A percentile compares a stretch with the other conserved stretches of the same genome.
Evolutionary conservation across 2,329 filamentous ascomycete genomes (phyloP).

Genomic region (Sporothrix schenckii): DNA sequence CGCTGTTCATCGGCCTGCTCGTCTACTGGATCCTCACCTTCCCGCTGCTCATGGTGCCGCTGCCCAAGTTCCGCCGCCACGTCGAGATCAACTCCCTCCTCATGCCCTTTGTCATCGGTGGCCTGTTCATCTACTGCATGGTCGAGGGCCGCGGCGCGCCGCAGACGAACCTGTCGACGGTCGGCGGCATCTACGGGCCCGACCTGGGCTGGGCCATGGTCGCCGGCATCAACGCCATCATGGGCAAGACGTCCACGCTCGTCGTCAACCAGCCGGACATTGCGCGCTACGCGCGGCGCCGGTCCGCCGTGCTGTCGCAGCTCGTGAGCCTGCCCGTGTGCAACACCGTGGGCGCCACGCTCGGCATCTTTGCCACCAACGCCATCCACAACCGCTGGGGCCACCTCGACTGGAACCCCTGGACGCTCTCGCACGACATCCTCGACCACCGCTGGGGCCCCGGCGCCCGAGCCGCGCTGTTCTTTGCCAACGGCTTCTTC

Average conservation of each 20-base stretch:
- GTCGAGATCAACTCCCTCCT: background rate
- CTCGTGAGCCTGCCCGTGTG: conserved; percentile 48
- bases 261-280: conserved; percentile 52
- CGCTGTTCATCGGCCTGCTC: background rate
- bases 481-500: conserved; percentile 36
- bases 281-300: conserved; percentile 47
- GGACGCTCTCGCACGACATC: conserved; percentile 37
- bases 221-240: conserved; percentile 20
- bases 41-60: background rate
- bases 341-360: conserved; percentile 47
- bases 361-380: conserved; percentile 51
- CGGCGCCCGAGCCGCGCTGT: conserved; percentile 33
- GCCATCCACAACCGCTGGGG: conserved; percentile 50
- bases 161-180: conserved; percentile 20
- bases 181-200: conserved; percentile 17
- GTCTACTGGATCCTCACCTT: conserved; percentile 17
- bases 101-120: conserved; percentile 1
- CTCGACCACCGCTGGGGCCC: conserved; percentile 36
- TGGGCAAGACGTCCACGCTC: conserved; percentile 35
- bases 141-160: background rate
- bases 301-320: conserved; percentile 48
- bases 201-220: conserved; percentile 24
- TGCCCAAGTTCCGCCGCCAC: conserved; percentile 18
- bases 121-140: conserved; percentile 16
- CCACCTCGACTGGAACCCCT: conserved; percentile 39